Conservation (phyloP, 495 filamentous ascomycete genomes). For the Xylaria sp. region DNA sequence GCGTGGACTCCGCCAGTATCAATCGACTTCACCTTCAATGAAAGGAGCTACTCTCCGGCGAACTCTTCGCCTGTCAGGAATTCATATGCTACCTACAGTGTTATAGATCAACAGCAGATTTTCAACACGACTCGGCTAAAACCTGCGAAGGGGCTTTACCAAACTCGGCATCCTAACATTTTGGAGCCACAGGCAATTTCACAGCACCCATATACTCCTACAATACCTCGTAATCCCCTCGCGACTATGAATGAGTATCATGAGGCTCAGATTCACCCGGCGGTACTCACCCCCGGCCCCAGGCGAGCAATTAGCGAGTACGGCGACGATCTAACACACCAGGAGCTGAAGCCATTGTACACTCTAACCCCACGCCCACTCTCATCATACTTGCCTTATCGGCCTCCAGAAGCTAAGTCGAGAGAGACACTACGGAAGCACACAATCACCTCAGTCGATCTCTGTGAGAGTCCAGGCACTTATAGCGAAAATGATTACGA, state of each 20-base stretch:
- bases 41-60: not conserved
- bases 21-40: not conserved
- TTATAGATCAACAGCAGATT: not conserved
- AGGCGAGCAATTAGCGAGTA: not conserved
- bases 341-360: constrained; percentile 26
- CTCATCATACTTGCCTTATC: constrained; percentile 6
- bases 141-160: constrained; percentile 3
- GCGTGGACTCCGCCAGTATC: not conserved
- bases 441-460: not conserved
- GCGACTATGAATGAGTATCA: not conserved
- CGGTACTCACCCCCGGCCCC: not conserved
- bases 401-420: not conserved
- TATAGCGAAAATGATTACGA: not conserved
- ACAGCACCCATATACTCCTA: not conserved
- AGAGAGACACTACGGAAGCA: no score
- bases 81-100: not conserved
- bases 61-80: not conserved
- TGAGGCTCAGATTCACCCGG: not conserved
- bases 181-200: not conserved
- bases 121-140: not conserved
- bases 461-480: not conserved
- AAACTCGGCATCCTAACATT: not conserved
- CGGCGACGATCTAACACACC: not conserved
- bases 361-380: not conserved
- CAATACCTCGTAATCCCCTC: no score